Evolutionary conservation across 495 filamentous ascomycete genomes (phyloP), one percentile per base, ranked within the genome.

Genomic region (Achaetomiella virescens): DNA sequence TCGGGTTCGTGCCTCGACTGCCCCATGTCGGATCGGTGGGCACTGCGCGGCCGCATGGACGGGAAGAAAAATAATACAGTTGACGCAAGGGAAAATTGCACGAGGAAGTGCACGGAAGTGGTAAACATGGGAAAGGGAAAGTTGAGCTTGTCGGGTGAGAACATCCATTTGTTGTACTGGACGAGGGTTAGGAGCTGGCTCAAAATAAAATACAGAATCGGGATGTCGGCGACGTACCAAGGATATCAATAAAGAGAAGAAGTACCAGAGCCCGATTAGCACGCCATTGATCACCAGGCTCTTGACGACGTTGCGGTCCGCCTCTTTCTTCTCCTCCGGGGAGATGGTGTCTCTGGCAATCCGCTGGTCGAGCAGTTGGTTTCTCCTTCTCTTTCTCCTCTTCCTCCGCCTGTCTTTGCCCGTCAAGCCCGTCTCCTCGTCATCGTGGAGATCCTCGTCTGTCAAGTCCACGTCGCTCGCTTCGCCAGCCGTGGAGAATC

Each of bases 131-230:
- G 95, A 58, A 90, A 97, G 44, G 88, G 86, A 67, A 99, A 99
- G 64, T 96, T 81, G 59, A 92, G 81, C 52, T 89, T 84, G 48
- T 85, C 82, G 17, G 84, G 74, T 58, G 88, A 86, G 71, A 99
- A 99, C 95, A 99, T 99, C 95, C 95, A 97, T 78, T 96, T 97
- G 77, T 99, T 99, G 74, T 99, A 99, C 90, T 95, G 61, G 22
- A 38, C 56, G 22, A 12, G 0, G 31, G 60, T 56, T 43, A 60
- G 52, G 42, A 52, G 40, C 20, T 48, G 10, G 41, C n/a, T 9
- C 37, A 2, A 18, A 40, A 15, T n/a, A n/a, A n/a, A 25, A 20
- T 9, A 6, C n/a, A 21, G 22, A 7, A 47, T 41, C 14, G 17
- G 17, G 12, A 33, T 17, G 11, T 0, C 1, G 17, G 11, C n/a